Percentiles rank a stretch among this genome's conserved stretches.
Evolutionary conservation across 345 rosid genomes (phyloP).

Genomic region (Pugionium cornutum): DNA sequence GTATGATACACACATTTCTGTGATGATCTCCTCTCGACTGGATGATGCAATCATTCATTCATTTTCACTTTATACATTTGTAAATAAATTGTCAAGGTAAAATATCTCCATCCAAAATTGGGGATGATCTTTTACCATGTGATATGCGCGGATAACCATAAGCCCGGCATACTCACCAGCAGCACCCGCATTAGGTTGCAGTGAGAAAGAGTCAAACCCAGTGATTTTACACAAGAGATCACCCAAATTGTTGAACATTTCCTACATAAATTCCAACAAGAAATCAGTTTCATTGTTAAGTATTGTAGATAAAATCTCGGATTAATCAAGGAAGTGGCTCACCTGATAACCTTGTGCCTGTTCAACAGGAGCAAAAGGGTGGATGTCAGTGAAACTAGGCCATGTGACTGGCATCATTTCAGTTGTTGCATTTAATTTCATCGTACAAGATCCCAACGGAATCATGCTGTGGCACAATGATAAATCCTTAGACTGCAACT

Average conservation of each 20-base stretch:
- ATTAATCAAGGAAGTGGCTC: constrained; percentile 20
- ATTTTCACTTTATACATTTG: constrained; percentile 17
- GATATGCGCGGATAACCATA: constrained; percentile 99
- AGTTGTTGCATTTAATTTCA: constrained; percentile 95
- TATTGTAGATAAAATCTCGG: constrained; percentile 10
- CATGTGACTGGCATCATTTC: constrained; percentile 99
- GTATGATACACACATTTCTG: constrained; percentile 94
- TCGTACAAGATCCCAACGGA: constrained; percentile 97
- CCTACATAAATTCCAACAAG: constrained; percentile 47
- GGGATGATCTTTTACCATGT: constrained; percentile 53
- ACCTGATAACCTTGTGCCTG: constrained; percentile 95
- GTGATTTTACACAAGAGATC: constrained; percentile 80
- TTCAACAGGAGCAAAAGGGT: constrained; percentile 84
- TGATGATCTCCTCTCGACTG: constrained; percentile 97
- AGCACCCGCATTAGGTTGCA: constrained; percentile 99
- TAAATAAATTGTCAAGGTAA: not conserved
- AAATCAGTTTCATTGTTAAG: constrained; percentile 29
- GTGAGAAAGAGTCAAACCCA: constrained; percentile 96
- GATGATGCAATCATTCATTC: constrained; percentile 34
- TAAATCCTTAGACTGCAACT: constrained; percentile 83
- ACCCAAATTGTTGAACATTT: constrained; percentile 91
- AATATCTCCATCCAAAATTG: not conserved
- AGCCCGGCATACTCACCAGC: constrained; percentile 99
- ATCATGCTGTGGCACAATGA: constrained; percentile 99
- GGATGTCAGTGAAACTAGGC: constrained; percentile 84